Evolutionary conservation across 345 rosid species (phyloP).

Genomic region (Aurinia saxatilis): DNA sequence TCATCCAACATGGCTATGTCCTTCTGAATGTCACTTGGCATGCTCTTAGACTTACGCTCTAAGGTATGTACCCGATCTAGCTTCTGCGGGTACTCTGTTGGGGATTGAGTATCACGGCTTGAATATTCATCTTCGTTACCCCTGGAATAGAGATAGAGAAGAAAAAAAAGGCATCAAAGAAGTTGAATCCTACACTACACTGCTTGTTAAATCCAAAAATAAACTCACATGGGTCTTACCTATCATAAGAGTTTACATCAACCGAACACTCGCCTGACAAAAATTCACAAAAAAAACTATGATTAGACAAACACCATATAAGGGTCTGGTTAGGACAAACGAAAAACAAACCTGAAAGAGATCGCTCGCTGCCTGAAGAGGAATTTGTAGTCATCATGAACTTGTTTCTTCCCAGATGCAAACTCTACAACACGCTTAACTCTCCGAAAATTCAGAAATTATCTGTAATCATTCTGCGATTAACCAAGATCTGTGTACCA

Average conservation of each 20-base stretch:
- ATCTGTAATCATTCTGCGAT: constrained; percentile 30
- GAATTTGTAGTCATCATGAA: constrained; percentile 58
- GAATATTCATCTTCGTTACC: constrained; percentile 48
- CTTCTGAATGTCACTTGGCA: constrained; percentile 30
- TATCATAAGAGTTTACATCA: constrained; percentile 45
- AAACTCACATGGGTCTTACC: constrained; percentile 32
- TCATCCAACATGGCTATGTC: constrained; percentile 38
- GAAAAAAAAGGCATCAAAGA: background rate
- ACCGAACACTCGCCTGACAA: constrained; percentile 82
- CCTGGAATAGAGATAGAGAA: constrained; percentile 27
- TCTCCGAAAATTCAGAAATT: constrained; percentile 9
- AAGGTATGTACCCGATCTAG: constrained; percentile 27
- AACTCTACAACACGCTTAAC: constrained; percentile 32
- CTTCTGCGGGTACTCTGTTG: constrained; percentile 21
- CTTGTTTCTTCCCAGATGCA: constrained; percentile 47
- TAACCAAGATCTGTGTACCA: background rate
- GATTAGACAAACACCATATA: no score
- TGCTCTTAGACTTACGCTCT: constrained; percentile 29
- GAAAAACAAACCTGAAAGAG: no score
- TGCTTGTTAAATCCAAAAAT: background rate
- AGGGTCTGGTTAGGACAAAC: no score
- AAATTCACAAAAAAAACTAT: no score
- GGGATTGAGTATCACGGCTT: constrained; percentile 14
- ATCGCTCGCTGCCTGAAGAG: no score
- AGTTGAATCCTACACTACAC: background rate